Evolutionary conservation across 2,329 filamentous ascomycete species (phyloP), one percentile per base, ranked within the genome.

Genomic region (Sphaerulina musiva): DNA sequence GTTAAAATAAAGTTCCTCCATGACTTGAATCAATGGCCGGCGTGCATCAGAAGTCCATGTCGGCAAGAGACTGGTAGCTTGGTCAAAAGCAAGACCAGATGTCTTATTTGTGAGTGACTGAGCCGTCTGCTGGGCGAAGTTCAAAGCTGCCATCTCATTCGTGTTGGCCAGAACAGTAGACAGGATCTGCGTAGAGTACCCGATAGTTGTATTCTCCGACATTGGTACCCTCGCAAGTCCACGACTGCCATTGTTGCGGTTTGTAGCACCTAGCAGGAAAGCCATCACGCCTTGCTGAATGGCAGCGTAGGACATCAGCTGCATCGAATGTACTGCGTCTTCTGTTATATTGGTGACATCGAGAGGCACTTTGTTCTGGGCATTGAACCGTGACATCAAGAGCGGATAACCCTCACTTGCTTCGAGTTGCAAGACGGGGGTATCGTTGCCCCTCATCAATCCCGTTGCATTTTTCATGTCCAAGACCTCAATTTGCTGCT

Each of bases 1-100:
- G 31, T 62, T 62, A 17, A 58, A 55, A 46, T 54, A 61, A 7
- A 62, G 46, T 23, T 56, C 53, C 45, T 56, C 46, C 6, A 56
- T 5, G 7, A 50, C 48, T 51, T 50, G 36, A 57, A 40, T 12
- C 32, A 43, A 14, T 34, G 36, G 2, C n/a, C 38, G 29, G 4
- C 11, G 6, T 52, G 20, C 2, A 20, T 20, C 32, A 36, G 7
- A 17, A 20, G 17, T 46, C 26, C 26, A 29, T 29, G 26, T 53
- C 1, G 51, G 51, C 14, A 54, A 26, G 6, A 54, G 23, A 32
- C 55, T 54, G 5, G 26, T 36, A 3, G 55, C 55, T 7, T 41
- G 29, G 0, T 54, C 51, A 14, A 11, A 57, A 1, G 39, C 51
- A 1, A 14, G 6, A 3, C 51, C 55, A 6, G 48, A 51, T 12